These are phyloP conservation scores for Apiotrichum akiyoshidainum DNA, from an alignment of 1,284 basidiomycete species.

Conservation along the genomic window DNA sequence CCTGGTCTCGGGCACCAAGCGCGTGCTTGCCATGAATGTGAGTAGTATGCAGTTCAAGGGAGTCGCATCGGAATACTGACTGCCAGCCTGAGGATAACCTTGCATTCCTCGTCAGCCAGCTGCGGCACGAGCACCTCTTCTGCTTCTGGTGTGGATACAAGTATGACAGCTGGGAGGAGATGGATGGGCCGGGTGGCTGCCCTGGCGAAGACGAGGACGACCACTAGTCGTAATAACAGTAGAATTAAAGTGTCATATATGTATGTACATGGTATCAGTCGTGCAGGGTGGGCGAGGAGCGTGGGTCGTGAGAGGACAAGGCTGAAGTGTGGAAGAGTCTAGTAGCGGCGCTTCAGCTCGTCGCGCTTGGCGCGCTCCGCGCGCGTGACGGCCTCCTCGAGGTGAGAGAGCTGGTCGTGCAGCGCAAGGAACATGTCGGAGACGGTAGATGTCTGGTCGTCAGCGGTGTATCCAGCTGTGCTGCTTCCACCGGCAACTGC, in stretches of 20 bases:
- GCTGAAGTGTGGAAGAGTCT: background rate
- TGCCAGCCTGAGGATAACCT: conserved; percentile 39
- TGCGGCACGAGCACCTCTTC: conserved; percentile 46
- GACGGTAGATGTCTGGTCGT: conserved; percentile 33
- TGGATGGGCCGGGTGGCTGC: conserved; percentile 49
- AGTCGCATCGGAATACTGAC: background rate
- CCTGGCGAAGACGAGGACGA: conserved; percentile 50
- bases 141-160: conserved; percentile 49
- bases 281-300: background rate
- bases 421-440: conserved; percentile 44
- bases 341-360: conserved; percentile 34
- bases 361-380: conserved; percentile 31
- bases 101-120: conserved; percentile 40
- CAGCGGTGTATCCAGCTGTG: conserved; percentile 1
- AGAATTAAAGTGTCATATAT: background rate
- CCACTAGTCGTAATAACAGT: conserved; percentile 28
- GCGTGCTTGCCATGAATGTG: conserved; percentile 47
- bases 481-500: background rate
- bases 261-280: conserved; percentile 5
- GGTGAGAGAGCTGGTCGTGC: conserved; percentile 35
- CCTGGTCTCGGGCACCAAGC: conserved; percentile 38
- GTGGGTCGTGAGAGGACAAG: background rate
- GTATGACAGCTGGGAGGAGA: conserved; percentile 44
- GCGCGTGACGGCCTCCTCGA: conserved; percentile 36
- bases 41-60: conserved; percentile 13